A percentile compares a stretch with the other conserved stretches of the same genome.
phyloP scores from a whole-genome alignment of 1,284 basidiomycete genomes.

The Ustilago xerochloae region DNA sequence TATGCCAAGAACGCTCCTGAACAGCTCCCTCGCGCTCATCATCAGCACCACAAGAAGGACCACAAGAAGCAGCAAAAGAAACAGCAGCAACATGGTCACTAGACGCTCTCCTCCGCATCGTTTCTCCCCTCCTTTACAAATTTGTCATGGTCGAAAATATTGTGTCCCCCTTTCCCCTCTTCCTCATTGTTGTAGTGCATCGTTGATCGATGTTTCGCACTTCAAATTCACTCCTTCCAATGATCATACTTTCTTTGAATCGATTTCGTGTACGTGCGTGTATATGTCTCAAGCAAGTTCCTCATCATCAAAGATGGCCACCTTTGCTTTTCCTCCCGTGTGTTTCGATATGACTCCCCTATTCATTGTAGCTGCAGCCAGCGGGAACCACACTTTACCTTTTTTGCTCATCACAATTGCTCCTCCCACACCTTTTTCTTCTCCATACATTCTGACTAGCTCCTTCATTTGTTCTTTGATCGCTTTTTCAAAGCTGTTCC shows the following conservation, averaged over 20 bases:
- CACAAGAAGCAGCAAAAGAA: constrained; percentile 5
- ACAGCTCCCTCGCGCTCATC: no score
- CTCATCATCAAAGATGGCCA: constrained; percentile 81
- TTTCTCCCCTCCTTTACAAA: neutral
- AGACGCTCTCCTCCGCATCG: neutral
- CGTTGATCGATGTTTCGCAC: no score
- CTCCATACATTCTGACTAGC: constrained; percentile 74
- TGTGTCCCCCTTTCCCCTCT: no score
- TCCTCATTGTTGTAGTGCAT: no score
- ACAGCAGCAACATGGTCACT: neutral
- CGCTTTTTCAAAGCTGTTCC: constrained; percentile 70
- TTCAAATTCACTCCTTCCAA: neutral
- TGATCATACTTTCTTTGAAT: neutral
- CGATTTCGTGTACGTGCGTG: neutral
- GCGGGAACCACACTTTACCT: constrained; percentile 70
- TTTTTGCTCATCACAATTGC: constrained; percentile 76
- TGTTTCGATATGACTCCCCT: constrained; percentile 75
- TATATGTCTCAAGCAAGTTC: constrained; percentile 41
- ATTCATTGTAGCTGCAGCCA: constrained; percentile 84
- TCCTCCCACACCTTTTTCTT: constrained; percentile 77
- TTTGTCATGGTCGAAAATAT: no score
- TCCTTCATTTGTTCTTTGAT: constrained; percentile 73
- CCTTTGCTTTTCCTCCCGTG: constrained; percentile 76
- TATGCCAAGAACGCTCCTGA: constrained; percentile 4
- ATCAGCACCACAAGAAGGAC: neutral